Conservation (phyloP, 2,329 filamentous ascomycete genomes). For the Ophiostoma himal-ulmi region DNA sequence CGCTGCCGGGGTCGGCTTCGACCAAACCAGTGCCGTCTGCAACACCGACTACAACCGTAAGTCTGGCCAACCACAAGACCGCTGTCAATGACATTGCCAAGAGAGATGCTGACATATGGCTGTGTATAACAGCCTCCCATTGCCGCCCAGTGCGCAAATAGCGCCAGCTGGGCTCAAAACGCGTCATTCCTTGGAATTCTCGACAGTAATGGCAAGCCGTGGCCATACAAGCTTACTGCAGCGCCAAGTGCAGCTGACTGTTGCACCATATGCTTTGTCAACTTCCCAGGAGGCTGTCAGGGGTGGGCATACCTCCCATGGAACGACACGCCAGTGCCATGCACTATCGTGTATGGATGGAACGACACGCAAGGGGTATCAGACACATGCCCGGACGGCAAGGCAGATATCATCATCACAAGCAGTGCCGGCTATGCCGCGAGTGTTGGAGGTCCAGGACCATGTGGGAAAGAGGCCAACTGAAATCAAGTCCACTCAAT, state of each 20-base stretch:
- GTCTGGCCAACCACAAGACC: background rate
- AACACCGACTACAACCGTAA: background rate
- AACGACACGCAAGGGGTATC: slow-evolving; percentile 16
- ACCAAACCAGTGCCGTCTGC: background rate
- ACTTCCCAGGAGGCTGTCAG: slow-evolving; percentile 21
- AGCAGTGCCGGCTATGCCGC: slow-evolving; percentile 4
- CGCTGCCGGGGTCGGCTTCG: background rate
- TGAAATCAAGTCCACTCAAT: background rate
- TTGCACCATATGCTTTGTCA: slow-evolving; percentile 20
- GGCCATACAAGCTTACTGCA: slow-evolving; percentile 20
- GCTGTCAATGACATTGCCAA: background rate
- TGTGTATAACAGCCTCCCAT: background rate
- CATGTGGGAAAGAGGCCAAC: slow-evolving; percentile 17
- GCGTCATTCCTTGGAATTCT: slow-evolving; percentile 23
- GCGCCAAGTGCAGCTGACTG: slow-evolving; percentile 15
- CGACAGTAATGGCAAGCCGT: slow-evolving; percentile 15
- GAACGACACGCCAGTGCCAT: slow-evolving; percentile 23
- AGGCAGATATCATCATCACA: slow-evolving; percentile 18
- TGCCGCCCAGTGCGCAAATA: slow-evolving; percentile 13
- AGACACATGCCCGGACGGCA: slow-evolving; percentile 19
- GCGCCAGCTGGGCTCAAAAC: slow-evolving; percentile 17
- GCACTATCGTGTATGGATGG: slow-evolving; percentile 24
- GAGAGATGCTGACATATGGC: background rate
- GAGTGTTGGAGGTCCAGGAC: slow-evolving; percentile 23
- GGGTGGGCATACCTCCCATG: slow-evolving; percentile 24